phyloP scores from a whole-genome alignment of 2,329 filamentous ascomycete species.

The Trichoderma atroviride region DNA sequence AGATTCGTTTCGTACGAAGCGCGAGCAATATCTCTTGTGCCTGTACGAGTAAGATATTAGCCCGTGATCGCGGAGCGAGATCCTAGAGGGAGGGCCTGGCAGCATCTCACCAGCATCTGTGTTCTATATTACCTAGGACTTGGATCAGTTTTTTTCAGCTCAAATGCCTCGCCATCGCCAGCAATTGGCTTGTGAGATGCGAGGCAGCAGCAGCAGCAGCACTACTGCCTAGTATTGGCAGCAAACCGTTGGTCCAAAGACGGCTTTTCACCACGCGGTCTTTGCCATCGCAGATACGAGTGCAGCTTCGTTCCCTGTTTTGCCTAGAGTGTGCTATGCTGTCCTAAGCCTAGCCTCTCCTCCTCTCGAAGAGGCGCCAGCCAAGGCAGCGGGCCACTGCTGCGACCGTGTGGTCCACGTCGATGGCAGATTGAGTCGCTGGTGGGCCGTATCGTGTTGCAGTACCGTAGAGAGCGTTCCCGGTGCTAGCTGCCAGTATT shows the following conservation, averaged over 20 bases:
- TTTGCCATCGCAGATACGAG: not conserved
- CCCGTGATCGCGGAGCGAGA: not conserved
- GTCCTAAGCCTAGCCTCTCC: conserved; percentile 10
- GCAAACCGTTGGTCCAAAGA: not conserved
- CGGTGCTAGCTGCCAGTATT: not conserved
- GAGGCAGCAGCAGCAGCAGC: not conserved
- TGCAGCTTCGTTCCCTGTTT: not conserved
- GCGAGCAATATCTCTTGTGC: not conserved
- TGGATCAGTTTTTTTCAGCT: not conserved
- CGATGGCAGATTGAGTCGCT: not conserved
- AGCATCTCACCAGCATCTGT: not conserved
- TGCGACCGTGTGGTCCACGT: conserved; percentile 22
- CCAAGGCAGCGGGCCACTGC: conserved; percentile 25
- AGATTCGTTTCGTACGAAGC: conserved; percentile 2
- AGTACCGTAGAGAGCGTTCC: not conserved
- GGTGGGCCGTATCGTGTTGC: not conserved
- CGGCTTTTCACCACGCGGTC: not conserved
- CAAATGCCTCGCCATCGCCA: not conserved
- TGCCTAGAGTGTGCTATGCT: conserved; percentile 8
- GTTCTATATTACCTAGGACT: not conserved
- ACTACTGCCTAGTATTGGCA: not conserved
- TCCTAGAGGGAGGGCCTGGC: not conserved
- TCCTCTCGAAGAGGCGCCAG: not conserved
- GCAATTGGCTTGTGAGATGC: not conserved
- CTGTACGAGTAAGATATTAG: conserved; percentile 11